These are phyloP conservation scores for Trametes cingulata DNA, from an alignment of 768 basidiomycete species.

Conservation along the genomic window DNA sequence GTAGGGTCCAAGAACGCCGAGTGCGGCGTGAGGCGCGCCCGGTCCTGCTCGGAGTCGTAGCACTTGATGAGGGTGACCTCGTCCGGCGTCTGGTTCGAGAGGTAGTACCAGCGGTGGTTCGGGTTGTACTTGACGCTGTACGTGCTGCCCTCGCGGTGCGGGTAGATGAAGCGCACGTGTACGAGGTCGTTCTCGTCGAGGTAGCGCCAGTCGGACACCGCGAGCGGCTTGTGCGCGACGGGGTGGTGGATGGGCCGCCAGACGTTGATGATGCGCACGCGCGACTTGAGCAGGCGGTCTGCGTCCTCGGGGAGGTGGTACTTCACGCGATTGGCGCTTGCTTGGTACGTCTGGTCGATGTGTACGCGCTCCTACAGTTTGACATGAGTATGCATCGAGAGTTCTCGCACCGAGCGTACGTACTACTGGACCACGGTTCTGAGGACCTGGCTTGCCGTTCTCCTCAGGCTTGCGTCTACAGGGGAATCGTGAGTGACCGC, in stretches of 20 bases:
- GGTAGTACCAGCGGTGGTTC: constrained; percentile 39
- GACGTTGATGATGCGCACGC: constrained; percentile 45
- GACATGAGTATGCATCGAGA: neutral
- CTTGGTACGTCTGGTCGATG: constrained; percentile 43
- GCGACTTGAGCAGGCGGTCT: constrained; percentile 39
- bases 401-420: neutral
- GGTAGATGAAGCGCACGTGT: constrained; percentile 36
- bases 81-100: constrained; percentile 38
- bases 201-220: constrained; percentile 40
- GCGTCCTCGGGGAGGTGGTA: constrained; percentile 42
- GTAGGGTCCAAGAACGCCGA: constrained; percentile 37
- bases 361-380: constrained; percentile 38
- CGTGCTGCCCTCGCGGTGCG: constrained; percentile 35
- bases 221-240: constrained; percentile 41
- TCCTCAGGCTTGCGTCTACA: constrained; percentile 23
- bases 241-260: constrained; percentile 44
- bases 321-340: constrained; percentile 37
- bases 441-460: neutral
- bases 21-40: constrained; percentile 39
- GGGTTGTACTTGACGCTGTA: constrained; percentile 37
- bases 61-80: constrained; percentile 44
- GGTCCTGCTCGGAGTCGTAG: constrained; percentile 38
- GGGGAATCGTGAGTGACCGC: neutral
- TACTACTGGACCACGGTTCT: neutral
- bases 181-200: constrained; percentile 40